These are phyloP conservation scores for Pholiota microspora DNA, from an alignment of 768 basidiomycete genomes.

Conservation along the genomic window DNA sequence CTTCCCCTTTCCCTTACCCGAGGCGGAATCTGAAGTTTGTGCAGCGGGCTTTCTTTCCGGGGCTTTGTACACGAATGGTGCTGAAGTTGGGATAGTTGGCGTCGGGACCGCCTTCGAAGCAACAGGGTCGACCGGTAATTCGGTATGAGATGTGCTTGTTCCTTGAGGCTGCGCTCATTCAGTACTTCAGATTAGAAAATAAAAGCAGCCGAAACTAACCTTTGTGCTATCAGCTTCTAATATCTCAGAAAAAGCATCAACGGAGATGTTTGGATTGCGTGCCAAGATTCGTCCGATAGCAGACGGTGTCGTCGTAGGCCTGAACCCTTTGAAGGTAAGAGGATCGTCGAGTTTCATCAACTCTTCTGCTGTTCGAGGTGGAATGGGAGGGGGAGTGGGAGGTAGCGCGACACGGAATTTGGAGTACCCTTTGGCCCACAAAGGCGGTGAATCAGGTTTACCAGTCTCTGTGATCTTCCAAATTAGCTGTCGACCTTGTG, in stretches of 20 bases:
- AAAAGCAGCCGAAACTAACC: not conserved
- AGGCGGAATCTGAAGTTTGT: not conserved
- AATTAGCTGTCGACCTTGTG: not conserved
- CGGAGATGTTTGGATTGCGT: conserved; percentile 15
- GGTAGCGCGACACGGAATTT: conserved; percentile 3
- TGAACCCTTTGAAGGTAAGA: not conserved
- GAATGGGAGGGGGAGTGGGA: not conserved
- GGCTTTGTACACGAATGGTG: not conserved
- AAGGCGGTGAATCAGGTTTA: not conserved
- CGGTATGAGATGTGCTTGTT: too few species aligned
- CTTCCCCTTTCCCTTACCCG: conserved; percentile 10
- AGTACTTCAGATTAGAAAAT: too few species aligned
- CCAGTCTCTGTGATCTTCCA: conserved; percentile 1
- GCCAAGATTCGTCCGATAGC: conserved; percentile 15
- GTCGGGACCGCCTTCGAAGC: not conserved
- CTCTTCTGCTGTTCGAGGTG: not conserved
- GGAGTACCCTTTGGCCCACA: not conserved
- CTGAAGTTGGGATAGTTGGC: not conserved
- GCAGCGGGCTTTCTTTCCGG: not conserved
- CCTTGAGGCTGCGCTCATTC: too few species aligned
- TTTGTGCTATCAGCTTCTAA: not conserved
- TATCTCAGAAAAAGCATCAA: conserved; percentile 18
- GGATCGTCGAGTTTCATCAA: not conserved
- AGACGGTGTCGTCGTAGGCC: not conserved
- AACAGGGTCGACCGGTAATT: too few species aligned